These are phyloP conservation scores for Oidiodendron maius DNA, from an alignment of 495 filamentous ascomycete genomes.

Conservation along the genomic window DNA sequence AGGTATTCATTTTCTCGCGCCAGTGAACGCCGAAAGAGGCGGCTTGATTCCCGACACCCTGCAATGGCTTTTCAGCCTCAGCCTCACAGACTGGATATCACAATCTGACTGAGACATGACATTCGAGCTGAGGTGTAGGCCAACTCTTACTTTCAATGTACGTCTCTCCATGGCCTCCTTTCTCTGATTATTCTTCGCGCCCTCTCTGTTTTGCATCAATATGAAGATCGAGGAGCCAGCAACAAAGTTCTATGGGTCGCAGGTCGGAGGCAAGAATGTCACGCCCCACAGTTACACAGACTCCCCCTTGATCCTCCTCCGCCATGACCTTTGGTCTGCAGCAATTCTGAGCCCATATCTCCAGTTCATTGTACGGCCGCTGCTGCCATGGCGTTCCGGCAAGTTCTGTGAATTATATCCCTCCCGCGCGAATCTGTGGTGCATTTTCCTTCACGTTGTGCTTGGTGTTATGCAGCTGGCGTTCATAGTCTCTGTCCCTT, in stretches of 20 bases:
- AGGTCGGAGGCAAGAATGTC: conserved; percentile 40
- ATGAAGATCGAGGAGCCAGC: too few relatives aligned
- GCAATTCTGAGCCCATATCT: conserved; percentile 42
- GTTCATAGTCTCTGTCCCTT: conserved; percentile 37
- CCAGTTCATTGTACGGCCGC: conserved; percentile 46
- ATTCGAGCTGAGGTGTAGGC: too few relatives aligned
- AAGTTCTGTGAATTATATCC: conserved; percentile 53
- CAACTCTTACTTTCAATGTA: neutral
- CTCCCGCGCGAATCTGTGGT: conserved; percentile 40
- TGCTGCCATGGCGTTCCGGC: conserved; percentile 41
- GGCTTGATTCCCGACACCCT: too few relatives aligned
- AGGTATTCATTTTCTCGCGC: too few relatives aligned
- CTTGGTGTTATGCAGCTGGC: conserved; percentile 43
- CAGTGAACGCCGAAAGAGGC: too few relatives aligned
- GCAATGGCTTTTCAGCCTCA: too few relatives aligned
- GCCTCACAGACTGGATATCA: too few relatives aligned
- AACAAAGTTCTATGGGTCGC: conserved; percentile 43
- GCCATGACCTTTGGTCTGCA: conserved; percentile 47
- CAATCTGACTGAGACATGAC: too few relatives aligned
- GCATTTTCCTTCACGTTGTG: conserved; percentile 43
- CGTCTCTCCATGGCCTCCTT: neutral
- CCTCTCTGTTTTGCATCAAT: neutral
- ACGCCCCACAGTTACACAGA: conserved; percentile 55
- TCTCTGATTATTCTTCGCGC: neutral
- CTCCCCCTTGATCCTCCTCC: conserved; percentile 48